Percentiles rank a stretch among this genome's conserved stretches.
Evolutionary conservation across 2,329 filamentous ascomycete genomes (phyloP).

Genomic region (Verticillium dahliae): DNA sequence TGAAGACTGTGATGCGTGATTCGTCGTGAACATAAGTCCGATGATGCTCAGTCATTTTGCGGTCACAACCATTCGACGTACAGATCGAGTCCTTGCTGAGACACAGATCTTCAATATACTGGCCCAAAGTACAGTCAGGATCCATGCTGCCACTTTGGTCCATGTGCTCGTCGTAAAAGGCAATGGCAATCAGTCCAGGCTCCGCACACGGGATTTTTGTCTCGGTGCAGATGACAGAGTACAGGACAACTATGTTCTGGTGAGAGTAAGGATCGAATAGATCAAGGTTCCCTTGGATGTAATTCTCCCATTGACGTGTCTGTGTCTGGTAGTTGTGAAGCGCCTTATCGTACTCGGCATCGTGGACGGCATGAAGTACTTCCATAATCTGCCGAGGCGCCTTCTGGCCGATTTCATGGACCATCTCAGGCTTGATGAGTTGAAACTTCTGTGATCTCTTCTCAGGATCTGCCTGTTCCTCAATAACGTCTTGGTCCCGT

Average conservation of each 20-base stretch:
- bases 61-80: conserved; percentile 76
- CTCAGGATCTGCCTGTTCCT: conserved; percentile 51
- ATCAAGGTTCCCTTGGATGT: conserved; percentile 79
- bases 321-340: conserved; percentile 91
- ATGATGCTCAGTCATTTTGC: conserved; percentile 86
- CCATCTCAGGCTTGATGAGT: conserved; percentile 91
- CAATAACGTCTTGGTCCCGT: conserved; percentile 65
- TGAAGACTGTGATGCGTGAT: conserved; percentile 84
- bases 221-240: conserved; percentile 87
- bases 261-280: conserved; percentile 93
- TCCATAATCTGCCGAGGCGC: conserved; percentile 85
- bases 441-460: conserved; percentile 72
- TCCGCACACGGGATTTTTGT: conserved; percentile 92
- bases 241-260: conserved; percentile 91
- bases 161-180: conserved; percentile 89
- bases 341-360: conserved; percentile 94
- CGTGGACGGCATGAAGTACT: conserved; percentile 88
- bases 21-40: conserved; percentile 96
- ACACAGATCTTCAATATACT: conserved; percentile 90
- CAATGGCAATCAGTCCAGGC: conserved; percentile 81
- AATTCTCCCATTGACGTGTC: conserved; percentile 93
- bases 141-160: conserved; percentile 56
- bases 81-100: conserved; percentile 71
- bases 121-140: conserved; percentile 86
- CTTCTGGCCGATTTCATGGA: conserved; percentile 73